A percentile compares a stretch with the other conserved stretches of the same genome.
These are phyloP conservation scores for Penicillium sp. DNA, from an alignment of 2,329 filamentous ascomycete species.

Conservation along the genomic window DNA sequence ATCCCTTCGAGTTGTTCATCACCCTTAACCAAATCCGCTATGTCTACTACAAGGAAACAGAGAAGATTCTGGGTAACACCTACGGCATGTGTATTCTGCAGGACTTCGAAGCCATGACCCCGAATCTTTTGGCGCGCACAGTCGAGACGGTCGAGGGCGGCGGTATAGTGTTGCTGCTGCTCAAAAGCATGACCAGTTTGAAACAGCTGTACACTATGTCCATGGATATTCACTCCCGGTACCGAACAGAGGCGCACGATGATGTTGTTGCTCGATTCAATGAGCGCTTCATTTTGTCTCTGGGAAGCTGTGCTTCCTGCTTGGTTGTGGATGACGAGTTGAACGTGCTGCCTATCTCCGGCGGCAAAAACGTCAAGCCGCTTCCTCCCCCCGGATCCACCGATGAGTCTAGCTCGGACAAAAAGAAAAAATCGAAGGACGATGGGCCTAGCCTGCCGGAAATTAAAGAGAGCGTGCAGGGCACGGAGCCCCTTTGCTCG, in stretches of 20 bases:
- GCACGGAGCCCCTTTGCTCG: conserved; percentile 82
- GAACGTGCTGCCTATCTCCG: conserved; percentile 95
- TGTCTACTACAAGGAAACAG: conserved; percentile 99
- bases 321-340: conserved; percentile 96
- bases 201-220: conserved; percentile 95
- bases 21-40: conserved; percentile 97
- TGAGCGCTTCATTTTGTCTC: conserved; percentile 90
- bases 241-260: conserved; percentile 91
- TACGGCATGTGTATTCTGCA: conserved; percentile 98
- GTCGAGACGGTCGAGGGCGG: conserved; percentile 98
- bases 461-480: conserved; percentile 83
- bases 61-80: conserved; percentile 97
- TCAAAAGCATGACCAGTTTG: conserved; percentile 96
- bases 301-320: conserved; percentile 93
- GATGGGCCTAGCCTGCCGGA: conserved; percentile 30
- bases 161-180: conserved; percentile 80
- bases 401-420: conserved; percentile 67
- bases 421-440: conserved; percentile 60
- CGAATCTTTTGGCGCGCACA: conserved; percentile 91
- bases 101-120: conserved; percentile 96
- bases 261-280: conserved; percentile 97
- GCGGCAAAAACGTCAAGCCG: conserved; percentile 83
- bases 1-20: conserved; percentile 96
- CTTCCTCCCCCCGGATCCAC: conserved; percentile 75
- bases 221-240: conserved; percentile 97